Percentiles rank a stretch among this genome's conserved stretches.
Evolutionary conservation across 2,329 filamentous ascomycete species (phyloP).

Genomic region (Tolypocladium paradoxum): DNA sequence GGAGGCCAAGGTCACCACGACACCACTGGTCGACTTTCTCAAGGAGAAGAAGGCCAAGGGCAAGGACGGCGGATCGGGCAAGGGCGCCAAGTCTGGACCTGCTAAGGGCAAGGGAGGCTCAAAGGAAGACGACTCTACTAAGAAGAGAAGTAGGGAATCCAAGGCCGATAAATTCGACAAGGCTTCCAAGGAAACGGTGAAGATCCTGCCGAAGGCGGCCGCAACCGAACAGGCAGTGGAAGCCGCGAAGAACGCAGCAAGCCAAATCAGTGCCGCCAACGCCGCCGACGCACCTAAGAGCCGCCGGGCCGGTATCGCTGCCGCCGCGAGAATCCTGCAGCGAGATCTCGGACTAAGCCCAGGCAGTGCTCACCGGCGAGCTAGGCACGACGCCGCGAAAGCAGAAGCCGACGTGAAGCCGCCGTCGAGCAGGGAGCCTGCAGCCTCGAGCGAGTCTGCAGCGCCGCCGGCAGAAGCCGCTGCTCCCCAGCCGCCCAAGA

Average conservation of each 20-base stretch:
- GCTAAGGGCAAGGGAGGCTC: conserved; percentile 33
- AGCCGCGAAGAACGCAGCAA: conserved; percentile 30
- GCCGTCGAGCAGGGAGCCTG: conserved; percentile 22
- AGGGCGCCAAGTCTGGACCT: conserved; percentile 36
- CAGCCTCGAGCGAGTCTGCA: conserved; percentile 11
- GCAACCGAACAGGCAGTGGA: conserved; percentile 37
- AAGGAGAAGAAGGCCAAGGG: conserved; percentile 80
- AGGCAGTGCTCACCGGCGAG: conserved; percentile 50
- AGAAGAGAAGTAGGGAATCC: conserved; percentile 53
- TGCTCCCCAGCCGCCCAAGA: conserved; percentile 10
- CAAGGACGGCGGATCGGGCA: conserved; percentile 38
- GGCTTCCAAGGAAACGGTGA: conserved; percentile 46
- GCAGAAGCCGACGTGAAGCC: conserved; percentile 37
- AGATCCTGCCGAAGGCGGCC: conserved; percentile 51
- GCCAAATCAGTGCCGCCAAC: conserved; percentile 20
- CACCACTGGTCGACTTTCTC: conserved; percentile 80
- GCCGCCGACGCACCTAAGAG: conserved; percentile 37
- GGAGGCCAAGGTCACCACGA: conserved; percentile 60
- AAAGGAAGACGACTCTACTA: conserved; percentile 39
- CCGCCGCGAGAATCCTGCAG: conserved; percentile 54
- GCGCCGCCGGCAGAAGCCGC: conserved; percentile 9
- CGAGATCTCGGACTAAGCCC: conserved; percentile 55
- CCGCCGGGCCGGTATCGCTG: conserved; percentile 48
- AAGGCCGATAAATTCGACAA: conserved; percentile 46
- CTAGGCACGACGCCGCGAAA: conserved; percentile 47